A percentile compares a stretch with the other conserved stretches of the same genome.
Evolutionary conservation across 1,284 basidiomycete species (phyloP).

Genomic region (Cryptococcus sp.): DNA sequence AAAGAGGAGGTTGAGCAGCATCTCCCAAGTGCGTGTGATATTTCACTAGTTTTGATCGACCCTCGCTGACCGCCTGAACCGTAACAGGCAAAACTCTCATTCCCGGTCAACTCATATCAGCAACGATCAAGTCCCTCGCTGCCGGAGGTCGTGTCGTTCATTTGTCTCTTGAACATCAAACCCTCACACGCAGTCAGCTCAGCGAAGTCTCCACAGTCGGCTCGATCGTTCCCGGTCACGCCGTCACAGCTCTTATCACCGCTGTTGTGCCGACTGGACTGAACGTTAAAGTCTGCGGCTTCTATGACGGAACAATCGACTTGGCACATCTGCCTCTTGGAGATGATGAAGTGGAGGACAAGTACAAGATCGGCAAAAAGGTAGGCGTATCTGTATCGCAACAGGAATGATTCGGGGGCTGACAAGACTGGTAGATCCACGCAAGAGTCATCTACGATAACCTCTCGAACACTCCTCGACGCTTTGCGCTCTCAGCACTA

Average conservation of each 20-base stretch:
- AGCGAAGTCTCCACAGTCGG: slow-evolving; percentile 75
- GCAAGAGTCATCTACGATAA: slow-evolving; percentile 84
- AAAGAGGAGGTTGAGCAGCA: slow-evolving; percentile 64
- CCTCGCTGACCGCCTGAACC: background rate
- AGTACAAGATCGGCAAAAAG: slow-evolving; percentile 79
- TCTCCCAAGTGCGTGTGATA: slow-evolving; percentile 27
- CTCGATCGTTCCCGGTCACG: slow-evolving; percentile 81
- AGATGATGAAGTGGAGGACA: slow-evolving; percentile 56
- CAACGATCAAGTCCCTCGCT: slow-evolving; percentile 65
- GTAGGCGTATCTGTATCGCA: slow-evolving; percentile 28
- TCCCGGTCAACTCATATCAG: slow-evolving; percentile 66
- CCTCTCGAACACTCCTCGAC: slow-evolving; percentile 66
- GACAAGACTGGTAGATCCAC: slow-evolving; percentile 58
- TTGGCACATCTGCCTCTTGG: slow-evolving; percentile 67
- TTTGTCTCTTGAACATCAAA: slow-evolving; percentile 55
- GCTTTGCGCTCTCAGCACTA: slow-evolving; percentile 75
- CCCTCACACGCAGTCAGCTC: slow-evolving; percentile 58
- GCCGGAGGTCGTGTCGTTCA: slow-evolving; percentile 49
- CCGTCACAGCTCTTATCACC: slow-evolving; percentile 84
- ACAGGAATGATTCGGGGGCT: background rate
- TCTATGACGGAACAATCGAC: slow-evolving; percentile 91
- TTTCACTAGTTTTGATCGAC: background rate
- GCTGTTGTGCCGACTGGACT: slow-evolving; percentile 76
- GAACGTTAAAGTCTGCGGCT: slow-evolving; percentile 87
- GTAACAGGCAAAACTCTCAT: slow-evolving; percentile 30